Percentiles rank a stretch among this genome's conserved stretches.
phyloP scores from a whole-genome alignment of 2,329 filamentous ascomycete species.

The Diaporthe australafricana region DNA sequence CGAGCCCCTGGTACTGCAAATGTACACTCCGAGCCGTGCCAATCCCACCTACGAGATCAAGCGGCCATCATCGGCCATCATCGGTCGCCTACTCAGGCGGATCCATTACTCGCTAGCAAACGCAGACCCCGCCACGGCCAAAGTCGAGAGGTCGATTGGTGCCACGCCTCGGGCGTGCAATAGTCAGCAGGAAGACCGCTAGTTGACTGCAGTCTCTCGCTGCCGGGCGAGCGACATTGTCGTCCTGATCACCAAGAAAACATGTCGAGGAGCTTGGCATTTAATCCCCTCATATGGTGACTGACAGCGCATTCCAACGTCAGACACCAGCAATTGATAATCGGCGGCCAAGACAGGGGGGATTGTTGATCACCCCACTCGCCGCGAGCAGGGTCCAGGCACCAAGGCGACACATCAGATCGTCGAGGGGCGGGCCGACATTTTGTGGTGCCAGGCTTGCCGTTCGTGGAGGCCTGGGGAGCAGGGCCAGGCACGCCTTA shows the following conservation, averaged over 20 bases:
- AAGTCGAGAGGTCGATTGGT: constrained; percentile 5
- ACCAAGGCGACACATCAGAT: constrained; percentile 18
- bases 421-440: constrained; percentile 17
- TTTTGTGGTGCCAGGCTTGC: not conserved
- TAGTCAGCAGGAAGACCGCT: not conserved
- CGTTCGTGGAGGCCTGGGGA: not conserved
- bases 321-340: not conserved
- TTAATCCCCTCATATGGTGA: not conserved
- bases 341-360: constrained; percentile 8
- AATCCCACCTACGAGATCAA: not conserved
- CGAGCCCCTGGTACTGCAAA: not conserved
- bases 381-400: constrained; percentile 24
- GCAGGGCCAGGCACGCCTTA: too few relatives aligned
- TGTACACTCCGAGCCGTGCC: not conserved
- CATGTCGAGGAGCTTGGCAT: not conserved
- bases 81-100: not conserved
- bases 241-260: not conserved
- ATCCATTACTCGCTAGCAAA: constrained; percentile 1
- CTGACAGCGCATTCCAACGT: not conserved
- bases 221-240: not conserved
- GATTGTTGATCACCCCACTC: constrained; percentile 24
- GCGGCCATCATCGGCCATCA: constrained; percentile 19
- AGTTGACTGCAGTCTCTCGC: not conserved
- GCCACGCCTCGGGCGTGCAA: constrained; percentile 8
- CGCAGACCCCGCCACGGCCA: not conserved